Percentiles rank a stretch among this genome's conserved stretches.
Conservation (phyloP, 2,329 filamentous ascomycete species). For the Aureobasidium sp. region DNA sequence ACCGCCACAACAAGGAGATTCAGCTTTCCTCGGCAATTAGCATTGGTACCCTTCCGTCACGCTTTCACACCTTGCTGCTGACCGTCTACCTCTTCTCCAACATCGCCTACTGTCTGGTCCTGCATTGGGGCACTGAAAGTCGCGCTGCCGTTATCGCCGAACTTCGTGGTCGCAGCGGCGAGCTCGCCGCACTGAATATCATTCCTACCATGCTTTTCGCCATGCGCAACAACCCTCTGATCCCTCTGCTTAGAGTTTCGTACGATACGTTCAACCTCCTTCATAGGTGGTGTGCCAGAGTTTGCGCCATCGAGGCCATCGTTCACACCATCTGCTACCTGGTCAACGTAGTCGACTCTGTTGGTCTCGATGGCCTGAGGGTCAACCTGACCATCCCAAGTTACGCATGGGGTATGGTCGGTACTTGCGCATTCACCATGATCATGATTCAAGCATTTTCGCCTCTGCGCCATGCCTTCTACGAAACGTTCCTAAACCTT, state of each 20-base stretch:
- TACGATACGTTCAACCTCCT: constrained; percentile 96
- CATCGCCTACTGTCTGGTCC: constrained; percentile 65
- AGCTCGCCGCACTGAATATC: constrained; percentile 81
- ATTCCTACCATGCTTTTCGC: constrained; percentile 84
- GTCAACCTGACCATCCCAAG: constrained; percentile 55
- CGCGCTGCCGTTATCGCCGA: constrained; percentile 62
- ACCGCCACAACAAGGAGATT: constrained; percentile 70
- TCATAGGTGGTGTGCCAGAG: constrained; percentile 75
- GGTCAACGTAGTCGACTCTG: constrained; percentile 49
- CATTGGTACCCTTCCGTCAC: constrained; percentile 71
- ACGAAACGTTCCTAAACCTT: constrained; percentile 87
- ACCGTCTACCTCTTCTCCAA: constrained; percentile 64
- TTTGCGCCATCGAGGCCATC: constrained; percentile 62
- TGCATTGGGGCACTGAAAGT: constrained; percentile 50
- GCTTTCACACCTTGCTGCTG: constrained; percentile 67
- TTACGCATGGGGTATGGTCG: constrained; percentile 57
- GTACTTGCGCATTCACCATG: constrained; percentile 52
- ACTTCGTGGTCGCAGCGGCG: constrained; percentile 77
- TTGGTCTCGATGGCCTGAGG: constrained; percentile 55
- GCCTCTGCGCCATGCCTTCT: constrained; percentile 85
- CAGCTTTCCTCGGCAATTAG: constrained; percentile 61
- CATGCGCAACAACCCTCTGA: constrained; percentile 88
- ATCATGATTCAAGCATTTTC: constrained; percentile 67
- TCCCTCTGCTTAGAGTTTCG: constrained; percentile 71
- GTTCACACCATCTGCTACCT: constrained; percentile 68